Conservation (phyloP, 192 early-diverging fungal species). For the Phlyctochytrium bullatum region DNA sequence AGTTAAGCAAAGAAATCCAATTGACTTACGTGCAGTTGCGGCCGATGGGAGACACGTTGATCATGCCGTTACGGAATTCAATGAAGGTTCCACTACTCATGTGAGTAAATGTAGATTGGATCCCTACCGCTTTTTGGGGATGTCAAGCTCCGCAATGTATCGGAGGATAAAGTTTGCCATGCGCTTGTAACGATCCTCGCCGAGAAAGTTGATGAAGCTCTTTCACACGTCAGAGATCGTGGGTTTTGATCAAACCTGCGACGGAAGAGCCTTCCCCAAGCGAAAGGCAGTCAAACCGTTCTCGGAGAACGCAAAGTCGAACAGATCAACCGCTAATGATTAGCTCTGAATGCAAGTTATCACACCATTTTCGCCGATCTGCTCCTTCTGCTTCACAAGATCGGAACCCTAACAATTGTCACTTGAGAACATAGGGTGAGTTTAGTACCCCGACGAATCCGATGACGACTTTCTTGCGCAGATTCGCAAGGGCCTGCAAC, state of each 20-base stretch:
- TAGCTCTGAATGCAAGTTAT: background rate
- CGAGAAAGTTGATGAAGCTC: conserved; percentile 89
- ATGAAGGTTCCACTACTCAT: conserved; percentile 83
- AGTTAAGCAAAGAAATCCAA: conserved; percentile 7
- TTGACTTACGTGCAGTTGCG: conserved; percentile 90
- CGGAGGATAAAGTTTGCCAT: conserved; percentile 89
- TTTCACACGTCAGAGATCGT: conserved; percentile 32
- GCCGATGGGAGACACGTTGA: conserved; percentile 97
- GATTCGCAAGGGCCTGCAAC: conserved; percentile 66
- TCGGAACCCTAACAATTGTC: conserved; percentile 70
- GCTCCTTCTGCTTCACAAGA: conserved; percentile 91
- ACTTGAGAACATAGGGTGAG: background rate
- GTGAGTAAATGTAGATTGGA: background rate
- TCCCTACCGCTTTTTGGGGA: conserved; percentile 87
- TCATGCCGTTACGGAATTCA: conserved; percentile 99
- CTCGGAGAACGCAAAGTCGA: conserved; percentile 96
- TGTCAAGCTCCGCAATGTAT: conserved; percentile 92
- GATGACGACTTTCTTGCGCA: conserved; percentile 87
- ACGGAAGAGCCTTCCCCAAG: conserved; percentile 64
- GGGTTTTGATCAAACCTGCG: conserved; percentile 55
- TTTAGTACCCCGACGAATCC: conserved; percentile 81
- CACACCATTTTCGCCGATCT: conserved; percentile 80
- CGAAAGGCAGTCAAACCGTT: conserved; percentile 96
- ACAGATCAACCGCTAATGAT: conserved; percentile 69
- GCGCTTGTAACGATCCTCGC: conserved; percentile 90